Evolutionary conservation across 257 asterid genomes (phyloP), one percentile per base, ranked within the genome.

Genomic region (Anisodus acutangulus): DNA sequence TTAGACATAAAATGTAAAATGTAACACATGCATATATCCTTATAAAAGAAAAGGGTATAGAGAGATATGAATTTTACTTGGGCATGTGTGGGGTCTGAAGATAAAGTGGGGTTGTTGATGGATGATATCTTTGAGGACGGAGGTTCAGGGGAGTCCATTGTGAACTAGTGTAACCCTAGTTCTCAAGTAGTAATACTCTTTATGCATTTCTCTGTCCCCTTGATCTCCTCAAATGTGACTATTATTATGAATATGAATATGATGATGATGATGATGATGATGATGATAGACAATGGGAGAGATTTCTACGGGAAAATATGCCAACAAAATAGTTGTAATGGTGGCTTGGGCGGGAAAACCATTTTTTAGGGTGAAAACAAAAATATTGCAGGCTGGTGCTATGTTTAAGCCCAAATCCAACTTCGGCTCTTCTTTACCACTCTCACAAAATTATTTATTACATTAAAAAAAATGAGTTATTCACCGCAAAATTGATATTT

Each of bases 91-190:
- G 88, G 80, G 39, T 60, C 58, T 9, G 84, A 31, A 9, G 78
- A 54, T 19, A 70, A 41, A 1, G 49, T 82, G 31, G 49, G 17
- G 64, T 22, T 71, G n/a, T 71, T 35, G 57, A 82, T 49, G 86
- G 84, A 19, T 78, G 84, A 16, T 53, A 3, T 76, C 31, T 88
- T 69, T 62, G 81, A 80, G 60, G 91, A 86, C 35, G 35, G 35
- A 85, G 89, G 82, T 45, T 82, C 84, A 86, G 91, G 92, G 57
- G 92, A 89, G 60, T 88, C 91, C 93, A 88, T 90, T 47, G 53
- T 68, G 76, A 45, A 59, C 86, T 79, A 66, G 82, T 85, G 78
- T 79, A 90, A 86, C 88, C 91, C 91, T 87, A 85, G 83, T 83
- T 84, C 31, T 83, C 64, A 84, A 62, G 80, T 26, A 68, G 60